Evolutionary conservation across 495 filamentous ascomycete genomes (phyloP), one percentile per base, ranked within the genome.

Genomic region (Lepraria neglecta): DNA sequence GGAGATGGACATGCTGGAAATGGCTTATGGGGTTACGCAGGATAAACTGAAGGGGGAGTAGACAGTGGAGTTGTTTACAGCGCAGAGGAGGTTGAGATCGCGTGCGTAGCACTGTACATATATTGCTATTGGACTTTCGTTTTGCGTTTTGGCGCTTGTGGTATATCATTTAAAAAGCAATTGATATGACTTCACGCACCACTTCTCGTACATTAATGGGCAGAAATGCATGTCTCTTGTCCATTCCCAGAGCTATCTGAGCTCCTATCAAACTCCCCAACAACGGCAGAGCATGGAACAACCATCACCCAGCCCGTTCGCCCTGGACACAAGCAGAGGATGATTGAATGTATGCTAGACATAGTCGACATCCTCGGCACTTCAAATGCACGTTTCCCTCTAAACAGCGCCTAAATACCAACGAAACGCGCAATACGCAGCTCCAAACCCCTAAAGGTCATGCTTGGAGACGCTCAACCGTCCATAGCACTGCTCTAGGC

Each of bases 1-100:
- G 80, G 94, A 98, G 80, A 79, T 89, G 75, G 89, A 95, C 24
- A 73, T 98, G 65, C 75, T 98, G 67, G 82, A 94, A 72, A 83
- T 81, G 74, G 94, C 85, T 55, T 88, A 83, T 71, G 76, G 69
- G 47, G 76, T 88, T 48, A 77, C 78, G 75, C 81, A 84, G 73
- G 79, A 81, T 54, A 78, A 75, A 60, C 73, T 81, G 42, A 82
- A 83, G 72, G 79, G 80, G 63, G 79, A 83, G 71, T 73, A 58
- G 63, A 43, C 6, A 12, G 12, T 15, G 12, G 2, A 6, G 24
- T 58, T 3, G 31, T 15, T 24, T 43, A 42, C 38, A 43, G 35
- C 27, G 10, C 11, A 56, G 11, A 14, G 42, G 33, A 2, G 17
- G 53, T 24, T 27, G 12, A 27, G 19, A 14, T 12, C 12, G 53